Evolutionary conservation across 371 early-diverging fungal genomes (phyloP).

Genomic region (Actinomucor elegans): DNA sequence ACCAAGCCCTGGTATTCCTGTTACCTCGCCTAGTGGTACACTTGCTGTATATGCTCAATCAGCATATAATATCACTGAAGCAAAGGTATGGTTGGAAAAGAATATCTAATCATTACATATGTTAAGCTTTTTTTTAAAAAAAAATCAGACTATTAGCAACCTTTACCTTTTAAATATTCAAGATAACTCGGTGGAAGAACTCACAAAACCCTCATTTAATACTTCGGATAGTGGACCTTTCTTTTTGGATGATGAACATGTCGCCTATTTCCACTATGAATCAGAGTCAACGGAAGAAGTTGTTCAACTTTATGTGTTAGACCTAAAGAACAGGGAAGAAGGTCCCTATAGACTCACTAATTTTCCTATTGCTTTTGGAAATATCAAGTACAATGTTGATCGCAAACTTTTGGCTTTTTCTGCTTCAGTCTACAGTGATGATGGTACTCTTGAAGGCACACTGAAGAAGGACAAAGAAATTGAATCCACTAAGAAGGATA

Average conservation of each 20-base stretch:
- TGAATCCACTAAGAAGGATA: conserved; percentile 48
- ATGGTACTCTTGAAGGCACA: conserved; percentile 44
- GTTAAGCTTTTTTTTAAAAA: too few species aligned
- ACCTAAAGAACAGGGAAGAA: conserved; percentile 27
- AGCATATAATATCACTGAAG: conserved; percentile 40
- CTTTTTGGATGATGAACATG: conserved; percentile 51
- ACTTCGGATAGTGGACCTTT: conserved; percentile 49
- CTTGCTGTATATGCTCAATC: conserved; percentile 56
- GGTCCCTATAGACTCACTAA: conserved; percentile 51
- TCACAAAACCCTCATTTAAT: conserved; percentile 44
- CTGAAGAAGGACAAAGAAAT: conserved; percentile 41
- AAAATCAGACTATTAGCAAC: conserved; percentile 44
- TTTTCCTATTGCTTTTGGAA: conserved; percentile 48
- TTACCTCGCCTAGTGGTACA: conserved; percentile 48
- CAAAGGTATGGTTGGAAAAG: conserved; percentile 37
- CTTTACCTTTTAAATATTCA: conserved; percentile 44
- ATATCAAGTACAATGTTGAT: conserved; percentile 47
- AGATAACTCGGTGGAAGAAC: conserved; percentile 19
- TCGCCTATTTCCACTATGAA: conserved; percentile 50
- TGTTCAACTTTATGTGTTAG: conserved; percentile 46
- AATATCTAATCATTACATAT: background rate
- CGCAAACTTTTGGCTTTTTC: conserved; percentile 53
- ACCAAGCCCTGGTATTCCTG: conserved; percentile 47
- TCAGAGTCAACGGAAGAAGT: conserved; percentile 9
- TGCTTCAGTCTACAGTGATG: conserved; percentile 50